Base-by-base conservation (phyloP, 1,284 basidiomycete genomes). In the Farysia itapuensis region DNA sequence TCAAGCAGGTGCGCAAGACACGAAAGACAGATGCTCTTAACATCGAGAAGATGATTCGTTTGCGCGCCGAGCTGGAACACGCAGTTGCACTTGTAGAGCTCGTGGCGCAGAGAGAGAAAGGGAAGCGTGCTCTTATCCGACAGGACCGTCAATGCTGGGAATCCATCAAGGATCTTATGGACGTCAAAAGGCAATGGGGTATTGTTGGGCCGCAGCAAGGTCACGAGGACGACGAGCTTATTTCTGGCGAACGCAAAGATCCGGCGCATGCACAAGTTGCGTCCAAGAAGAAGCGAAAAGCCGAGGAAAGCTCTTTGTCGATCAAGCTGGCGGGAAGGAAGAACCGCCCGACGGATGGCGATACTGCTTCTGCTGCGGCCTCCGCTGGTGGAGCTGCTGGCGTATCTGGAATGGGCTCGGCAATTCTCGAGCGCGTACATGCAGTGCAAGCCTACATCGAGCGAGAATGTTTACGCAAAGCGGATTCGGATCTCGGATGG, bases 1-100 rank as follows among this genome's bases (percentile, higher is more conserved):
- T 89, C 77, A 97, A 97, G 76, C 86, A 89, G 12, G 84, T 91
- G 19, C 86, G 94, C 50, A 97, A 98, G 80, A 98, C 94, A 1
- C 86, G 93, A 19, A 75, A 75, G 58, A 72, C 73, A 8, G 73
- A 75, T 50, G 67, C 58, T 3, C 64, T 71, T 9, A 72, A 75
- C 41, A 60, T 75, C 41, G 72, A 75, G 37, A 74, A 72, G 51
- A 67, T 75, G 36, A 48, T 75, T 15, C 60, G 68, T n/a, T 63
- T 75, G 7, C 61, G 61, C n/a, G 42, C 57, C 23, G 73, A 75
- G 50, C 49, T 75, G 29, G 57, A 68, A 29, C 66, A 66, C 18
- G 72, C 72, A 7, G 56, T 64, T 1, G 35, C 46, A 8, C 25
- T 75, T 25, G 46, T 67, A 30, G 43, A 60, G 36, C 56, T 69